Conservation (phyloP, 1,284 basidiomycete species). For the Filobasidium uniguttulatum region DNA sequence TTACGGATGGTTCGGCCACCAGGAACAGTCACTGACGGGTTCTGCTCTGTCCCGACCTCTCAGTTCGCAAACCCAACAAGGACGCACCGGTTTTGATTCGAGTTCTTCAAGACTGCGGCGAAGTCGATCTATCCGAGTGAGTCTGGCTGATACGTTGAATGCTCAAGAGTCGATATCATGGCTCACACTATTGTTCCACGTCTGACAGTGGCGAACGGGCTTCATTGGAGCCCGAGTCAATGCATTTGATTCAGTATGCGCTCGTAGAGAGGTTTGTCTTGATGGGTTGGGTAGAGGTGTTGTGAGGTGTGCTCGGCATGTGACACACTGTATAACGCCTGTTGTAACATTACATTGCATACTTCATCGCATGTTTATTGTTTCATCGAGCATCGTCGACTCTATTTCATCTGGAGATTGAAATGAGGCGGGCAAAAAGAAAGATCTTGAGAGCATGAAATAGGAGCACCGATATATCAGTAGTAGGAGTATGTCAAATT, state of each 20-base stretch:
- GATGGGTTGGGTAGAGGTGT: slow-evolving; percentile 34
- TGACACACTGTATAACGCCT: not conserved
- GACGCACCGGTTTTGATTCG: slow-evolving; percentile 62
- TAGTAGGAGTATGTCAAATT: no score
- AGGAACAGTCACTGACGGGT: not conserved
- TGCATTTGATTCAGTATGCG: slow-evolving; percentile 34
- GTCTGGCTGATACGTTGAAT: no score
- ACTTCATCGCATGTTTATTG: no score
- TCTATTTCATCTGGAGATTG: no score
- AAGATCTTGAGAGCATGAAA: no score
- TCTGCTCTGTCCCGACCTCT: not conserved
- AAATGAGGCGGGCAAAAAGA: no score
- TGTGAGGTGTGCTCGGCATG: not conserved
- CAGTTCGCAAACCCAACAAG: slow-evolving; percentile 63
- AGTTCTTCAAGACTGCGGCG: slow-evolving; percentile 54
- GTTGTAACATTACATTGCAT: not conserved
- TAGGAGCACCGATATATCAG: no score
- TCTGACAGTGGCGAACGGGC: slow-evolving; percentile 28
- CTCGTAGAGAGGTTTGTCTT: slow-evolving; percentile 33
- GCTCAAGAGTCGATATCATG: no score
- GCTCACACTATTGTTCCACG: not conserved
- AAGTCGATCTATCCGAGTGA: slow-evolving; percentile 58
- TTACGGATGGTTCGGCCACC: not conserved
- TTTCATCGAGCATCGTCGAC: no score
- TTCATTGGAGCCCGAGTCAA: slow-evolving; percentile 28